phyloP scores from a whole-genome alignment of 129 eudicot genomes.

The Tanacetum coccineum region DNA sequence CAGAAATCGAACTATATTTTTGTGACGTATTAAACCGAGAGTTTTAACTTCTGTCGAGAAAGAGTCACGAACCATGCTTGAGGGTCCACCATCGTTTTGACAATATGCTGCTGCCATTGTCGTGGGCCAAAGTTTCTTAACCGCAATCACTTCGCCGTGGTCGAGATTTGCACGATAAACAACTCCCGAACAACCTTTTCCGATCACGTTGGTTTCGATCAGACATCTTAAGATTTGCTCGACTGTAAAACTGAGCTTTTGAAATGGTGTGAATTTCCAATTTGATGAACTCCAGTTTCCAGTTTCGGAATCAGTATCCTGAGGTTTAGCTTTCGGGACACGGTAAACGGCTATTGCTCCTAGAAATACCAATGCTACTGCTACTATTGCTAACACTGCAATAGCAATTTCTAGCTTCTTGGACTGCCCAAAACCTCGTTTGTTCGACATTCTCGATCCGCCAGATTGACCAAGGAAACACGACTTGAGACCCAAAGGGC shows the following conservation, averaged over 20 bases:
- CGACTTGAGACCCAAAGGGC: conserved; percentile 56
- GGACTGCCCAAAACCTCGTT: conserved; percentile 29
- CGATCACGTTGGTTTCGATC: conserved; percentile 79
- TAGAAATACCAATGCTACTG: conserved; percentile 50
- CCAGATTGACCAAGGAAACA: conserved; percentile 53
- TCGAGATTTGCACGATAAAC: conserved; percentile 84
- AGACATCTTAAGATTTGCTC: conserved; percentile 67
- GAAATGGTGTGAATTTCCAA: conserved; percentile 91
- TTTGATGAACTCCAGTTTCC: conserved; percentile 52
- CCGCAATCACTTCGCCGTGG: conserved; percentile 84
- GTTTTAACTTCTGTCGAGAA: conserved; percentile 92
- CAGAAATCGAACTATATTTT: conserved; percentile 83
- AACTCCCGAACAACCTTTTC: conserved; percentile 95
- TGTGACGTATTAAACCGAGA: conserved; percentile 82
- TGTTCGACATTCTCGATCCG: conserved; percentile 24
- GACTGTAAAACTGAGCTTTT: conserved; percentile 73
- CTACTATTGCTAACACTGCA: conserved; percentile 40
- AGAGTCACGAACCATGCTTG: conserved; percentile 72
- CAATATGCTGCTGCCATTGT: conserved; percentile 36
- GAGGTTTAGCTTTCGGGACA: conserved; percentile 38
- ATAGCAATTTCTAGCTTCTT: conserved; percentile 65
- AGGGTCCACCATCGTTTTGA: conserved; percentile 28
- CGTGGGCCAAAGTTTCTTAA: conserved; percentile 82
- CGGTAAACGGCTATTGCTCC: conserved; percentile 63
- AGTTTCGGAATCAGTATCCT: conserved; percentile 59